Conservation (phyloP, 2,329 filamentous ascomycete species). For the Gremmenia infestans region DNA sequence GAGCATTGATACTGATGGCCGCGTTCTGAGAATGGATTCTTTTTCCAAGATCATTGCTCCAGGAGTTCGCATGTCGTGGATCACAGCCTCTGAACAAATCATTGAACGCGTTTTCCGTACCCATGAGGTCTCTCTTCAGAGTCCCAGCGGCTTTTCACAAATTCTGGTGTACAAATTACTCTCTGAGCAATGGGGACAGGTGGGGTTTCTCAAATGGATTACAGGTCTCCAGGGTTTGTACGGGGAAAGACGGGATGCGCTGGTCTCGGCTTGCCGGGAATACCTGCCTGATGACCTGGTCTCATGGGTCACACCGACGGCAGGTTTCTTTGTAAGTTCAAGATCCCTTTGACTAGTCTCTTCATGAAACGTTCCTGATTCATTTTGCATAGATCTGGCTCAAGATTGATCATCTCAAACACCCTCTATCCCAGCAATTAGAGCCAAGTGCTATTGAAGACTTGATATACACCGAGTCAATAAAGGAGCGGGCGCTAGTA, state of each 20-base stretch:
- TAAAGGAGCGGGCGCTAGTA: background rate
- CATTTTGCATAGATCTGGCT: background rate
- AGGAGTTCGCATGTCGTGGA: conserved; percentile 75
- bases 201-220: conserved; percentile 81
- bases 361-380: background rate
- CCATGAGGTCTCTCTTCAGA: conserved; percentile 76
- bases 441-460: background rate
- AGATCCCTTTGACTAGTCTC: background rate
- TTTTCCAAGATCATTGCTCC: conserved; percentile 86
- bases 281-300: conserved; percentile 68
- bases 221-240: conserved; percentile 69
- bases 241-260: conserved; percentile 66
- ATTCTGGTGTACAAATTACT: conserved; percentile 78
- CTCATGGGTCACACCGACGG: conserved; percentile 68
- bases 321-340: conserved; percentile 83
- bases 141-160: conserved; percentile 76
- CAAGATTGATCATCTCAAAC: background rate
- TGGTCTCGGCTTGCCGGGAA: conserved; percentile 72
- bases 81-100: conserved; percentile 78
- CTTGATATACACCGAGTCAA: background rate
- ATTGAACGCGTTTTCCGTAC: conserved; percentile 75
- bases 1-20: conserved; percentile 74
- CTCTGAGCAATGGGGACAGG: conserved; percentile 87
- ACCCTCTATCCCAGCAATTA: background rate
- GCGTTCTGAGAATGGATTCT: conserved; percentile 82